Conservation (phyloP, 345 rosid species). For the Aethionema arabicum region DNA sequence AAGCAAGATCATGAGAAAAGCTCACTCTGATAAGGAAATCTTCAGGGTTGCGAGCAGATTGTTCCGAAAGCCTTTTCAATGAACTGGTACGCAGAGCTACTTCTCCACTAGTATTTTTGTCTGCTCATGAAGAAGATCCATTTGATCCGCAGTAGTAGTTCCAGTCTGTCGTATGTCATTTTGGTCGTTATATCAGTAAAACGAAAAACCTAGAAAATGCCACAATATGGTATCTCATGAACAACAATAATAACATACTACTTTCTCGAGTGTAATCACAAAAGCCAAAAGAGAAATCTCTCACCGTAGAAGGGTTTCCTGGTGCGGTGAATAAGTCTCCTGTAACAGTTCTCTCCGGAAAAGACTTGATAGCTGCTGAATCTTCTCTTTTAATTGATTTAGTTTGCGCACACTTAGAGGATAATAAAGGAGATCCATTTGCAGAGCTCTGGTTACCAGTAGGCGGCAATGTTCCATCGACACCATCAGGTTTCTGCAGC, state of each 20-base stretch:
- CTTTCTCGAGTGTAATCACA: conserved; percentile 13
- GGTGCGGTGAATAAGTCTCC: conserved; percentile 70
- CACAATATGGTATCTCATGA: not conserved
- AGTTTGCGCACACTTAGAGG: conserved; percentile 61
- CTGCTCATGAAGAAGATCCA: conserved; percentile 96
- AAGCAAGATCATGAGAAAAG: conserved; percentile 22
- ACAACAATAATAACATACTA: not conserved
- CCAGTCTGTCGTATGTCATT: conserved; percentile 44
- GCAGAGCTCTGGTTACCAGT: conserved; percentile 63
- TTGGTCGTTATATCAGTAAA: no score
- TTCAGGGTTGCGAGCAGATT: conserved; percentile 80
- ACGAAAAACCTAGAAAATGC: no score
- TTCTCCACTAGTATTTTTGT: conserved; percentile 98
- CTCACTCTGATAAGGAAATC: conserved; percentile 70
- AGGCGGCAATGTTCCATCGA: conserved; percentile 45
- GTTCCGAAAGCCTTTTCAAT: conserved; percentile 83
- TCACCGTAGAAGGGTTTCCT: conserved; percentile 56
- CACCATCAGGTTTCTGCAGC: conserved; percentile 75
- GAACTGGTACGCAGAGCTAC: conserved; percentile 90
- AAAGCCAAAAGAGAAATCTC: conserved; percentile 28
- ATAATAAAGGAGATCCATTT: conserved; percentile 65
- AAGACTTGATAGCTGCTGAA: conserved; percentile 43
- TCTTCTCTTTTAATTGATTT: conserved; percentile 60
- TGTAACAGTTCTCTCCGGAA: conserved; percentile 68
- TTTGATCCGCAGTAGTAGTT: conserved; percentile 79